A percentile compares a stretch with the other conserved stretches of the same genome.
phyloP scores from a whole-genome alignment of 2,329 filamentous ascomycete genomes.

The Aspergillus oerlinghausenensis region DNA sequence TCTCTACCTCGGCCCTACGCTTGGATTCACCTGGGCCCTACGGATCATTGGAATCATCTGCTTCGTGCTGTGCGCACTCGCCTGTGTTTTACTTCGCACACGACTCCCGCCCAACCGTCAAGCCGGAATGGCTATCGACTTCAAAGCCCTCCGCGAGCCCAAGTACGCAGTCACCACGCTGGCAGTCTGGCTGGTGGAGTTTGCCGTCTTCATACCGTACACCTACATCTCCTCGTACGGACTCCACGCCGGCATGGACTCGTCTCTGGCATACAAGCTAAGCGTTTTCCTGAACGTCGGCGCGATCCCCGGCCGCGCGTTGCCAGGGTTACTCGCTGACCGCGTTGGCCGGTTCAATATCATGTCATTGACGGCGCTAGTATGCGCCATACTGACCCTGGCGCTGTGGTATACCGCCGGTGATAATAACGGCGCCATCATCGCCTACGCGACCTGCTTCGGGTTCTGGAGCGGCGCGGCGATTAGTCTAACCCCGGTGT shows the following conservation, averaged over 20 bases:
- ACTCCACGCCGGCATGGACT: conserved; percentile 21
- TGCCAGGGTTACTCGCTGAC: conserved; percentile 32
- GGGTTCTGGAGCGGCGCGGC: conserved; percentile 24
- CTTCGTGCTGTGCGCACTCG: conserved; percentile 14
- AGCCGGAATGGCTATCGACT: conserved; percentile 14
- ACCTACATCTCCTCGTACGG: conserved; percentile 33
- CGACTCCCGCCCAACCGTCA: conserved; percentile 19
- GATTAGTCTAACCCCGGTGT: conserved; percentile 28
- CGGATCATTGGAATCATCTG: conserved; percentile 26
- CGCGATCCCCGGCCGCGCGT: conserved; percentile 26
- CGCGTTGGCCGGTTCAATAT: conserved; percentile 29
- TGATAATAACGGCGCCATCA: conserved; percentile 13
- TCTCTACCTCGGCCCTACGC: conserved; percentile 20
- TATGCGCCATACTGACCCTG: conserved; percentile 17
- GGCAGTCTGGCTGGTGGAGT: conserved; percentile 32
- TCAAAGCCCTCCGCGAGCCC: conserved; percentile 21
- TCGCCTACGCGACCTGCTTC: conserved; percentile 19
- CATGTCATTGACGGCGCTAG: conserved; percentile 18
- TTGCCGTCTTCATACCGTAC: conserved; percentile 33
- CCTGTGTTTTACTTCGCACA: conserved; percentile 18
- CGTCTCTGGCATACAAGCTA: conserved; percentile 25
- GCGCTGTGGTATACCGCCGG: conserved; percentile 20
- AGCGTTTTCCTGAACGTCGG: conserved; percentile 29
- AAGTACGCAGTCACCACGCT: conserved; percentile 22
- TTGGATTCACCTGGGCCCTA: conserved; percentile 31